Evolutionary conservation across 106 monocot genomes (phyloP).

Genomic region (Amphibolis antarctica): DNA sequence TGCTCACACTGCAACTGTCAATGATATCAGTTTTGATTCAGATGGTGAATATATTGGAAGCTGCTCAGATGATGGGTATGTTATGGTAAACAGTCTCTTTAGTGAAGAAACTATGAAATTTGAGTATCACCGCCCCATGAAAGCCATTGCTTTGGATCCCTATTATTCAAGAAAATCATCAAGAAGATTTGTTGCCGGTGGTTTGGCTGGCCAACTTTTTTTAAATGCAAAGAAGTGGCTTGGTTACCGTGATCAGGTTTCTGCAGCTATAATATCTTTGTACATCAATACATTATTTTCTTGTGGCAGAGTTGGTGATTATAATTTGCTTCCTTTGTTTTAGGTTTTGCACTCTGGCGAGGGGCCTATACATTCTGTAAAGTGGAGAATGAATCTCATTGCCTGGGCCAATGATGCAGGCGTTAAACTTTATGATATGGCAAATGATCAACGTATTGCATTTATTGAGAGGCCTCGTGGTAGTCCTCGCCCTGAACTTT

Average conservation of each 20-base stretch:
- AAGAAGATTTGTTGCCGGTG: constrained; percentile 82
- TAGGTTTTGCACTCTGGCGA: constrained; percentile 92
- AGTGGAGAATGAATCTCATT: constrained; percentile 91
- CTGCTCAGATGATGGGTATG: constrained; percentile 93
- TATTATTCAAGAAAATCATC: constrained; percentile 56
- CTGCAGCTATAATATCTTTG: neutral
- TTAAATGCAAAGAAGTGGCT: constrained; percentile 73
- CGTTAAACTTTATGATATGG: constrained; percentile 91
- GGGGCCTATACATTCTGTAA: constrained; percentile 93
- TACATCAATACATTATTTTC: neutral
- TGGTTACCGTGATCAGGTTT: constrained; percentile 72
- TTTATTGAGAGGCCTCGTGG: constrained; percentile 90
- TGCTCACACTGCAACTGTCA: constrained; percentile 86
- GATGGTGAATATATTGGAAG: constrained; percentile 93
- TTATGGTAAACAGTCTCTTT: constrained; percentile 78
- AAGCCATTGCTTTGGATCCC: constrained; percentile 80
- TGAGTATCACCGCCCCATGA: constrained; percentile 98
- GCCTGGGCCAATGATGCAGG: constrained; percentile 99
- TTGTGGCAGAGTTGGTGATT: neutral
- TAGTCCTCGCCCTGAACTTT: constrained; percentile 72
- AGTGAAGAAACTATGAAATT: constrained; percentile 83
- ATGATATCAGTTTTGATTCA: constrained; percentile 85
- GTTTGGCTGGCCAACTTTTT: constrained; percentile 87
- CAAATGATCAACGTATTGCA: constrained; percentile 62
- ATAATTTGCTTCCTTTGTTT: constrained; percentile 3